Evolutionary conservation across 2,329 filamentous ascomycete genomes (phyloP), one percentile per base, ranked within the genome.

Genomic region (Zopfia rhizophila): DNA sequence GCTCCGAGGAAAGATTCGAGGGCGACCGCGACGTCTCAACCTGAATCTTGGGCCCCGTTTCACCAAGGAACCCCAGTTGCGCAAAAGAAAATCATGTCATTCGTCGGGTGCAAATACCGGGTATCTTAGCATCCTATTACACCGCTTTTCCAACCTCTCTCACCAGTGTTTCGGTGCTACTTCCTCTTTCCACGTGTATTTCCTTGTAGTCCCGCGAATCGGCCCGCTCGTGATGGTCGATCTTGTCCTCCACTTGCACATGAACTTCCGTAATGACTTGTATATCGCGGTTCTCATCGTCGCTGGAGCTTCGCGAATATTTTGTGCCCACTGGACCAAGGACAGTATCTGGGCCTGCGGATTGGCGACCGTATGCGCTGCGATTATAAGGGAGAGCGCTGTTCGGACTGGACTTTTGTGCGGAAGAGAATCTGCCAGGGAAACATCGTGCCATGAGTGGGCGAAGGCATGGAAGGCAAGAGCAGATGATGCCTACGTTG

Each of bases 401-500:
- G n/a, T 12, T 36, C 11, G n/a, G 4, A 16, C 18, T 12, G 14
- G 11, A 18, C 7, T 38, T 52, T 27, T 55, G 47, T 12, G 13
- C 19, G 0, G 57, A 58, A 0, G 61, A 56, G 29, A 68, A 60
- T 2, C 57, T 40, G 7, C 51, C 53, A 4, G 64, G 65, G 1
- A 67, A 43, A 31, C 38, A 60, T 21, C 55, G 59, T 1, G 57
- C 52, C 16, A 68, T 37, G 2, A 68, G 53, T 5, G 66, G 63
- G 1, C 61, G 60, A 1, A 70, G 53, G 7, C 64, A 51, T 1
- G 63, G 65, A 2, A 69, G 50, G 24, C 65, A 69, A 7, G 68
- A 63, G 45, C 67, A 70, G 8, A 69, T 63, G 22, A 70, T 68
- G 12, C 60, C 59, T n/a, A 69, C 57, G 23, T 65, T 66, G 12